Conservation (phyloP, 352 stramenopile genomes). For the Phytophthora tubulina region DNA sequence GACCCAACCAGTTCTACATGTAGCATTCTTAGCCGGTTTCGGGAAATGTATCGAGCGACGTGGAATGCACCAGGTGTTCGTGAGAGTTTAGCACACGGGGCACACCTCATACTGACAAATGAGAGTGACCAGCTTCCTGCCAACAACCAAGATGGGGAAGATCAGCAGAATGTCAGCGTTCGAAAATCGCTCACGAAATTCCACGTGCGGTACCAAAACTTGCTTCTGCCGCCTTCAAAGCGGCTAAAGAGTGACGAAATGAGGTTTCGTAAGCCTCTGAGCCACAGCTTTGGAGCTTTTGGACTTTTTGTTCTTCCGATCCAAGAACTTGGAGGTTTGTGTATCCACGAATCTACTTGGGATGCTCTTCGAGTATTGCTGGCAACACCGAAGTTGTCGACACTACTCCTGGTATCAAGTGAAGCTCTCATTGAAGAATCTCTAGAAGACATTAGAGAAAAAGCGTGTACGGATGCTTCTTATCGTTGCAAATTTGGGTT, state of each 20-base stretch:
- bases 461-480: conserved; percentile 40
- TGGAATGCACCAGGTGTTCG: conserved; percentile 69
- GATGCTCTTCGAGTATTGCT: conserved; percentile 45
- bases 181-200: conserved; percentile 37
- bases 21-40: conserved; percentile 48
- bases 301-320: conserved; percentile 63
- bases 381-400: conserved; percentile 41
- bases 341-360: conserved; percentile 42
- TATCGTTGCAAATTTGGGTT: conserved; percentile 58
- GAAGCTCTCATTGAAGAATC: conserved; percentile 61
- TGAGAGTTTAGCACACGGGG: conserved; percentile 54
- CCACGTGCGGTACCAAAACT: conserved; percentile 56
- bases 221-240: conserved; percentile 63
- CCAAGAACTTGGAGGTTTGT: conserved; percentile 19
- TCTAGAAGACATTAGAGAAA: conserved; percentile 55
- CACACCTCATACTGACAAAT: conserved; percentile 60
- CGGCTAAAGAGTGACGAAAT: conserved; percentile 25
- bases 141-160: conserved; percentile 27
- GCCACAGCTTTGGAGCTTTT: conserved; percentile 52
- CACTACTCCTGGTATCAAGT: conserved; percentile 48
- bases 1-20: not conserved
- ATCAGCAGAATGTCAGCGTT: conserved; percentile 37
- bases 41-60: conserved; percentile 57
- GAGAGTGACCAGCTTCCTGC: conserved; percentile 33
- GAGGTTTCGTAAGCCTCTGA: conserved; percentile 38